phyloP scores from a whole-genome alignment of 148 eudicot genomes.

The Salicornia ramosissima region DNA sequence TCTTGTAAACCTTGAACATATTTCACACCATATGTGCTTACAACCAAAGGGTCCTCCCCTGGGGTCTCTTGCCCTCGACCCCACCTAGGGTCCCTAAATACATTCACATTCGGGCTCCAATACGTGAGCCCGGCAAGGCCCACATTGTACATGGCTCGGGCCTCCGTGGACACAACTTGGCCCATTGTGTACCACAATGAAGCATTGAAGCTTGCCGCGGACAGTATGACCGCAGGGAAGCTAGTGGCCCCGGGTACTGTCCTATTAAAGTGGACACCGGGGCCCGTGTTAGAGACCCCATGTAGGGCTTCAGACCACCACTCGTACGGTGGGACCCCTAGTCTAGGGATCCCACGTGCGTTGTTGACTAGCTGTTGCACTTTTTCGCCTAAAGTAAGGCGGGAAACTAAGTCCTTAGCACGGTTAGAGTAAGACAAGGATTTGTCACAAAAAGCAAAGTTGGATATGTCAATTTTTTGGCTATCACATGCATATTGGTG shows the following conservation, averaged over 20 bases:
- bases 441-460: slow-evolving; percentile 36
- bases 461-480: slow-evolving; percentile 12
- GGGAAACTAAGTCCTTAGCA: slow-evolving; percentile 42
- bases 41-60: slow-evolving; percentile 41
- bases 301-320: slow-evolving; percentile 81
- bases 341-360: slow-evolving; percentile 38
- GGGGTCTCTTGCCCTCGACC: slow-evolving; percentile 44
- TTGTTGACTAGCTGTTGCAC: slow-evolving; percentile 34
- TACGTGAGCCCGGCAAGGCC: slow-evolving; percentile 39
- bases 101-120: slow-evolving; percentile 45
- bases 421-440: slow-evolving; percentile 26
- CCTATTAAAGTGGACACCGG: slow-evolving; percentile 34
- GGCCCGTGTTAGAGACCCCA: slow-evolving; percentile 43
- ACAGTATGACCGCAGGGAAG: slow-evolving; percentile 48
- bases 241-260: slow-evolving; percentile 50
- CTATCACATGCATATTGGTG: slow-evolving; percentile 33
- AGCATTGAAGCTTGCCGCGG: slow-evolving; percentile 48
- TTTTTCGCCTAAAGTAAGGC: slow-evolving; percentile 43
- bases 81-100: slow-evolving; percentile 40
- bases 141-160: slow-evolving; percentile 37
- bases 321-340: slow-evolving; percentile 46
- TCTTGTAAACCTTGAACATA: slow-evolving; percentile 37
- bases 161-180: slow-evolving; percentile 38
- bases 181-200: slow-evolving; percentile 46
- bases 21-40: slow-evolving; percentile 29